A percentile compares a stretch with the other conserved stretches of the same genome.
Conservation (phyloP, 1,284 basidiomycete species). For the Amylostereum areolatum region DNA sequence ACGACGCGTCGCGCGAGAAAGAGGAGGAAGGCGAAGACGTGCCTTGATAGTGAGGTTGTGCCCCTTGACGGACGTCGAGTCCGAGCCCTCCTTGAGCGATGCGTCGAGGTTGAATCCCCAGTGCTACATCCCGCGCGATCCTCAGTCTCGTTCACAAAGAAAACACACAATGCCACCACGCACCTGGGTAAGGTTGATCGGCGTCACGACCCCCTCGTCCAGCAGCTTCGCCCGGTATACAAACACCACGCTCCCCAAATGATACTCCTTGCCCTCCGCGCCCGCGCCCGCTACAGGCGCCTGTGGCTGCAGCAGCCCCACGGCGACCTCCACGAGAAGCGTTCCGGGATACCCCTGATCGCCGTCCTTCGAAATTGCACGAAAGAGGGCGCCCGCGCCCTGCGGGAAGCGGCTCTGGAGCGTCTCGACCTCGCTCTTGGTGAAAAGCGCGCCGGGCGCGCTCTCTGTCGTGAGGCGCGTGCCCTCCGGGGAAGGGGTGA, state of each 20-base stretch:
- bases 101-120: slow-evolving; percentile 79
- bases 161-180: no score
- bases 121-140: slow-evolving; percentile 44
- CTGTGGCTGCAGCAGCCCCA: slow-evolving; percentile 48
- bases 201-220: slow-evolving; percentile 48
- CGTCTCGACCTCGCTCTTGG: slow-evolving; percentile 41
- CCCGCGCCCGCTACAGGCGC: slow-evolving; percentile 24
- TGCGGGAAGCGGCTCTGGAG: slow-evolving; percentile 27
- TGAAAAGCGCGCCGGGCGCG: slow-evolving; percentile 48
- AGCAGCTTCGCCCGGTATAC: slow-evolving; percentile 62
- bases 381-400: slow-evolving; percentile 44
- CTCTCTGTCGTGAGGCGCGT: slow-evolving; percentile 34
- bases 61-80: slow-evolving; percentile 45
- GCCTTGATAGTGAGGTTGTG: slow-evolving; percentile 59
- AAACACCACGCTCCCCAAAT: slow-evolving; percentile 57
- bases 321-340: slow-evolving; percentile 52
- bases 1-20: not conserved
- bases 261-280: slow-evolving; percentile 30
- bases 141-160: no score
- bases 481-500: slow-evolving; percentile 48
- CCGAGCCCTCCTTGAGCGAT: slow-evolving; percentile 38
- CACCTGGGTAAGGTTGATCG: slow-evolving; percentile 71
- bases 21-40: not conserved
- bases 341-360: slow-evolving; percentile 65
- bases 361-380: slow-evolving; percentile 52